A percentile compares a stretch with the other conserved stretches of the same genome.
Evolutionary conservation across 2,329 filamentous ascomycete species (phyloP).

Genomic region (Nannizziopsis arthrosporioides): DNA sequence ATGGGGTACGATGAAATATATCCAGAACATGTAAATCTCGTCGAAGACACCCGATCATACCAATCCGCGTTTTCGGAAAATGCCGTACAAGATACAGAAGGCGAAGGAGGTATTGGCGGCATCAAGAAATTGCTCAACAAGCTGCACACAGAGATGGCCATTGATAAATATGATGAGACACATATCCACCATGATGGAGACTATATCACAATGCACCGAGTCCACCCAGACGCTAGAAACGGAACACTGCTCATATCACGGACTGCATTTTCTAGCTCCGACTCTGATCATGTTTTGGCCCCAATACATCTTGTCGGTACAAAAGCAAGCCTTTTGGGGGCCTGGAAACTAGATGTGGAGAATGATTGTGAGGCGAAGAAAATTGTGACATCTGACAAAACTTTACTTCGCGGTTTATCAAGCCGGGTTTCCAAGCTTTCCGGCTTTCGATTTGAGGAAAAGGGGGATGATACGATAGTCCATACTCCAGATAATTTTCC

Average conservation of each 20-base stretch:
- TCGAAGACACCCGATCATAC: slow-evolving; percentile 77
- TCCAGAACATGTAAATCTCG: slow-evolving; percentile 81
- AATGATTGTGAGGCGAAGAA: slow-evolving; percentile 53
- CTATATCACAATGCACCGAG: slow-evolving; percentile 90
- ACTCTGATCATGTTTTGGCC: slow-evolving; percentile 67
- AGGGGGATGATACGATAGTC: slow-evolving; percentile 64
- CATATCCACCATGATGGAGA: slow-evolving; percentile 94
- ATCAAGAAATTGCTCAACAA: slow-evolving; percentile 89
- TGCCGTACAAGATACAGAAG: slow-evolving; percentile 52
- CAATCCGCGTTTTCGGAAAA: slow-evolving; percentile 59
- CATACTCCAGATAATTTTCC: slow-evolving; percentile 73
- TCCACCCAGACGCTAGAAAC: slow-evolving; percentile 82
- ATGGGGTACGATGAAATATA: slow-evolving; percentile 98
- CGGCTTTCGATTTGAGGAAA: slow-evolving; percentile 60
- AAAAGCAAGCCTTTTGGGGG: slow-evolving; percentile 71
- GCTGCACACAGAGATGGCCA: slow-evolving; percentile 90
- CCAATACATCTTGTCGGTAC: slow-evolving; percentile 74
- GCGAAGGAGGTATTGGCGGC: slow-evolving; percentile 74
- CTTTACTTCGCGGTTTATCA: slow-evolving; percentile 67
- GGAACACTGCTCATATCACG: slow-evolving; percentile 94
- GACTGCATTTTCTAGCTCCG: slow-evolving; percentile 85
- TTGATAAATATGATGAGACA: slow-evolving; percentile 86
- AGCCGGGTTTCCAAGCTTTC: slow-evolving; percentile 64
- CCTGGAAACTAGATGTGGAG: slow-evolving; percentile 80
- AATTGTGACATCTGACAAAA: slow-evolving; percentile 55